These are phyloP conservation scores for Paratinospora sagittata DNA, from an alignment of 164 flowering plant species.

Conservation along the genomic window DNA sequence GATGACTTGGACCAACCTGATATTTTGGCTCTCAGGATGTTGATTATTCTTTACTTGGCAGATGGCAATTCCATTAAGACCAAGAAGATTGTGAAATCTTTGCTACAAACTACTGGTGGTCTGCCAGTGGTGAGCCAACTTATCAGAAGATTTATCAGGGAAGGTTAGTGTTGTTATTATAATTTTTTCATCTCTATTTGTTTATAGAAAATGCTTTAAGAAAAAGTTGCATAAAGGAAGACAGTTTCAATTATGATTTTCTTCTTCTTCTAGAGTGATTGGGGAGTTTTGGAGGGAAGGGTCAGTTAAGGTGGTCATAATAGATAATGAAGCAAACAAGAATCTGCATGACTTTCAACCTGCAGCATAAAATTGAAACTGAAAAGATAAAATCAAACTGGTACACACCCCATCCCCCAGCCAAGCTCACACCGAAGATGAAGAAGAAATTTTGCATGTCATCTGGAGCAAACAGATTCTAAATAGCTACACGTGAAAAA, in stretches of 20 bases:
- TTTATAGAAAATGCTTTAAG: neutral
- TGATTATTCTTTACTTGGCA: conserved; percentile 48
- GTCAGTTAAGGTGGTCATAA: no score
- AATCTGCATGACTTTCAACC: no score
- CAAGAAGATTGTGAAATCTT: conserved; percentile 30
- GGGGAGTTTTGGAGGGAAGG: no score
- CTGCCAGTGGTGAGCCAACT: conserved; percentile 44
- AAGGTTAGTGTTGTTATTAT: conserved; percentile 36
- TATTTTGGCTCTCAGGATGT: conserved; percentile 39
- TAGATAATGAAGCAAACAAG: no score
- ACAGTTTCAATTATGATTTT: neutral
- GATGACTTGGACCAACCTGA: conserved; percentile 34
- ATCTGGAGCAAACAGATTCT: no score
- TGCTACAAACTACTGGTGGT: conserved; percentile 48
- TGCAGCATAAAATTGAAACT: no score
- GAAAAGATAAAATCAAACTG: no score
- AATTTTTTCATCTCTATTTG: neutral
- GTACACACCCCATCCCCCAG: no score
- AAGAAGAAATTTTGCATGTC: no score
- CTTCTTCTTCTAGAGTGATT: neutral
- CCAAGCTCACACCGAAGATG: no score
- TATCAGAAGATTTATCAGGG: conserved; percentile 41
- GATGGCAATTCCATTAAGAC: conserved; percentile 29
- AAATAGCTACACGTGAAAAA: neutral
- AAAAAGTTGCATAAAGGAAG: neutral